Evolutionary conservation across 441 rosid genomes (phyloP), one percentile per base, ranked within the genome.

Genomic region (Croton setiger): DNA sequence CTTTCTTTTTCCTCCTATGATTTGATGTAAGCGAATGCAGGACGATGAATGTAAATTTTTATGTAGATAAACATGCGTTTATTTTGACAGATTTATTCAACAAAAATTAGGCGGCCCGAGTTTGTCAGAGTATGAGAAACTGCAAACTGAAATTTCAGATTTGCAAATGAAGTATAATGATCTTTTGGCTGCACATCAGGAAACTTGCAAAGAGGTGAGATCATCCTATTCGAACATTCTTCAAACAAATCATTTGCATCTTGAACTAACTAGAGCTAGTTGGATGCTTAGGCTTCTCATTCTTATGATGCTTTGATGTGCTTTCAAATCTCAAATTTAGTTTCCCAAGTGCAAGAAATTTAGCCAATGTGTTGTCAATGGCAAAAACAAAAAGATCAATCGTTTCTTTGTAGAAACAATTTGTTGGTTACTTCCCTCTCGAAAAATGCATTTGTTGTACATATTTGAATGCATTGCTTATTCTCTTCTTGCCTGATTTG

Each of bases 51-150:
- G 7, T 31, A 35, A 15, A 1, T 12, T 43, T 45, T 33, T 7
- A 3, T 49, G 57, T n/a, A 1, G 23, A 10, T 68, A 33, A 47
- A 69, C 47, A 4, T 47, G 36, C 51, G 18, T 47, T 37, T 66
- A 53, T 68, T 49, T 64, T 56, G 44, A 35, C 81, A 93, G 97
- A 76, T 93, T 91, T 47, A 69, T 91, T 71, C 96, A 88, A 70
- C 91, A 93, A 37, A 89, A 89, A 77, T 78, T 91, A 78, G 96
- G 96, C 5, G 96, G 93, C 74, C 96, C 93, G 33, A 85, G 85
- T 49, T 67, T 80, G 45, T 80, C 91, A 3, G 96, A 94, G 55
- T 87, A 85, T 60, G 92, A 91, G 76, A 91, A 86, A 82, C 82
- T 93, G 74, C 93, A 93, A 78, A 86, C 88, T 41, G 96, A 88